A percentile compares a stretch with the other conserved stretches of the same genome.
Conservation (phyloP, 2,329 filamentous ascomycete genomes). For the Penicillium sp. region DNA sequence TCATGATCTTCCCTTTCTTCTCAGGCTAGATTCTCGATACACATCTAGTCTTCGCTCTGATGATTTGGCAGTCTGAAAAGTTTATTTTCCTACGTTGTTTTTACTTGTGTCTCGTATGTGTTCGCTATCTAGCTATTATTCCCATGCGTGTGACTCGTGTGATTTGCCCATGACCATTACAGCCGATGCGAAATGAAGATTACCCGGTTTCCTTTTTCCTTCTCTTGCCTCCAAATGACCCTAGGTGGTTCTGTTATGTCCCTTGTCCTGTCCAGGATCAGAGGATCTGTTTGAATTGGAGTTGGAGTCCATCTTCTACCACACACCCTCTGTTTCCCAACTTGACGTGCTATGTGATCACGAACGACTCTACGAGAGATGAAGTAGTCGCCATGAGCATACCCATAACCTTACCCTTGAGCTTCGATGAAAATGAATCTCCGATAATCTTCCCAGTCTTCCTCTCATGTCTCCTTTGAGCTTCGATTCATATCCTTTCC, state of each 20-base stretch:
- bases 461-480: neutral
- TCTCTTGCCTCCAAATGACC: conserved; percentile 8
- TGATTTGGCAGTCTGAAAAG: conserved; percentile 41
- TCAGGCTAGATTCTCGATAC: conserved; percentile 31
- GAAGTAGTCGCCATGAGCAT: conserved; percentile 12
- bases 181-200: conserved; percentile 36
- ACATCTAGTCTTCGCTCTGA: conserved; percentile 35
- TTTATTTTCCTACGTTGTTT: conserved; percentile 27
- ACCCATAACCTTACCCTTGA: neutral
- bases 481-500: conserved; percentile 5
- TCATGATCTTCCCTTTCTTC: conserved; percentile 30
- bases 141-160: conserved; percentile 35
- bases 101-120: conserved; percentile 19
- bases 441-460: neutral
- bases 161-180: conserved; percentile 36
- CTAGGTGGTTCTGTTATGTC: conserved; percentile 16
- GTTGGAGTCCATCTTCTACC: neutral
- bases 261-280: conserved; percentile 5
- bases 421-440: conserved; percentile 2
- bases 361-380: conserved; percentile 15
- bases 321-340: neutral
- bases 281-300: neutral
- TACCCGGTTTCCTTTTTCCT: conserved; percentile 14
- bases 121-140: conserved; percentile 34
- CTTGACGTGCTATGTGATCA: conserved; percentile 13